A percentile compares a stretch with the other conserved stretches of the same genome.
Evolutionary conservation across 2,329 filamentous ascomycete genomes (phyloP).

Genomic region (Arachnopeziza araneosa): DNA sequence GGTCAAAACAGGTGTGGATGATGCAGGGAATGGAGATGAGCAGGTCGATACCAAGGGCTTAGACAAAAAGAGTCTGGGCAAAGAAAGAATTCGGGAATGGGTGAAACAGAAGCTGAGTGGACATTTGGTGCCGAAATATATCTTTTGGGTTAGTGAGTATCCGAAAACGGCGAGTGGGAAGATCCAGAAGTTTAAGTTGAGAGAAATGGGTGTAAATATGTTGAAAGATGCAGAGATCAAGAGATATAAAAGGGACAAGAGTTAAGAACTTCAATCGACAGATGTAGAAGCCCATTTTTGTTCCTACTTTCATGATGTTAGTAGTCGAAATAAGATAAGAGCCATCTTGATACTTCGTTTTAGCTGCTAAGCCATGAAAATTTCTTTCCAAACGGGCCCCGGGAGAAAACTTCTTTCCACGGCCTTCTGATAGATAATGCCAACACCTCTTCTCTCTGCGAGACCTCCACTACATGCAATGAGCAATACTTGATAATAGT

Average conservation of each 20-base stretch:
- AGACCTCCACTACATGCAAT: too few species aligned
- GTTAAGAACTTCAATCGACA: too few species aligned
- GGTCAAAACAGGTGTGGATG: slow-evolving; percentile 25
- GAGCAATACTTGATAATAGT: too few species aligned
- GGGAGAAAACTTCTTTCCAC: too few species aligned
- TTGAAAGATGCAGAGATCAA: slow-evolving; percentile 24
- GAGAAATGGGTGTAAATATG: slow-evolving; percentile 54
- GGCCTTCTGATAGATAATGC: too few species aligned
- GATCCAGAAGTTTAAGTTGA: slow-evolving; percentile 89
- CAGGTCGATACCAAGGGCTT: slow-evolving; percentile 11
- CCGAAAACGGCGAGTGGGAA: slow-evolving; percentile 96
- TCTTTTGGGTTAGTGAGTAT: slow-evolving; percentile 83
- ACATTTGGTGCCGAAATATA: slow-evolving; percentile 79
- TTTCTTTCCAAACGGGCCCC: too few species aligned
- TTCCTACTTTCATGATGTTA: too few species aligned
- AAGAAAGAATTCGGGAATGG: slow-evolving; percentile 63
- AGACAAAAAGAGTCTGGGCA: slow-evolving; percentile 37
- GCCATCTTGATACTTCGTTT: too few species aligned
- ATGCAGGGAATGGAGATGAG: slow-evolving; percentile 22
- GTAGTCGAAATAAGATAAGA: too few species aligned
- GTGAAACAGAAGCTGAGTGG: slow-evolving; percentile 62
- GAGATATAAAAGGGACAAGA: not conserved
- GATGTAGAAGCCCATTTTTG: too few species aligned
- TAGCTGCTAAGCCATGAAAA: too few species aligned
- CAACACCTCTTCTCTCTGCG: too few species aligned